A percentile compares a stretch with the other conserved stretches of the same genome.
Conservation (phyloP, 2,329 filamentous ascomycete species). For the Ceratocystis lukuohia region DNA sequence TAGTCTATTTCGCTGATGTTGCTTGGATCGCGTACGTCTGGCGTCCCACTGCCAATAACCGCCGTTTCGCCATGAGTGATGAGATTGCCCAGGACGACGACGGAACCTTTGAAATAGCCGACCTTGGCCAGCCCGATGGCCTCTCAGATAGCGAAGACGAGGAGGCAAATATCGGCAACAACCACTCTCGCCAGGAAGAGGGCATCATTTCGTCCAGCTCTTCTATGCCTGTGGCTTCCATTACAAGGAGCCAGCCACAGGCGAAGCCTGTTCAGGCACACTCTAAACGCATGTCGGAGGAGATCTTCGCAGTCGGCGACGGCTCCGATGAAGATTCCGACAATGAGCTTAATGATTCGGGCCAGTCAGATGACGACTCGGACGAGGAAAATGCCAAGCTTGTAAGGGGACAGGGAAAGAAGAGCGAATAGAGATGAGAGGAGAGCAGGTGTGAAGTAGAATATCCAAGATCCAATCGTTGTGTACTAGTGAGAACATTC, state of each 20-base stretch:
- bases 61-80: slow-evolving; percentile 96
- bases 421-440: slow-evolving; percentile 7
- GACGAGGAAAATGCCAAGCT: slow-evolving; percentile 46
- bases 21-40: slow-evolving; percentile 89
- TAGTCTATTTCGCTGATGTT: slow-evolving; percentile 91
- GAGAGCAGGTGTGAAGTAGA: neutral
- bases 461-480: neutral
- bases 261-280: slow-evolving; percentile 21
- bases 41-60: slow-evolving; percentile 92
- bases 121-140: slow-evolving; percentile 63
- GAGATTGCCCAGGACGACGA: slow-evolving; percentile 98
- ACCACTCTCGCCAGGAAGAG: slow-evolving; percentile 12
- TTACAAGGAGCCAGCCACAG: slow-evolving; percentile 18
- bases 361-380: slow-evolving; percentile 20
- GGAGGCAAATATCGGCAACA: slow-evolving; percentile 26
- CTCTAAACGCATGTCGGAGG: slow-evolving; percentile 53
- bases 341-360: neutral
- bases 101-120: slow-evolving; percentile 84
- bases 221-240: slow-evolving; percentile 11
- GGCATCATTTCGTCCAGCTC: slow-evolving; percentile 15
- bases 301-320: slow-evolving; percentile 88
- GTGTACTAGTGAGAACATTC: neutral
- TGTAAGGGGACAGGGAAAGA: slow-evolving; percentile 31
- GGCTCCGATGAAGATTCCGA: slow-evolving; percentile 16
- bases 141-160: slow-evolving; percentile 44